phyloP scores from a whole-genome alignment of 202 grass and related monocot genomes.

The Carex arenaria region DNA sequence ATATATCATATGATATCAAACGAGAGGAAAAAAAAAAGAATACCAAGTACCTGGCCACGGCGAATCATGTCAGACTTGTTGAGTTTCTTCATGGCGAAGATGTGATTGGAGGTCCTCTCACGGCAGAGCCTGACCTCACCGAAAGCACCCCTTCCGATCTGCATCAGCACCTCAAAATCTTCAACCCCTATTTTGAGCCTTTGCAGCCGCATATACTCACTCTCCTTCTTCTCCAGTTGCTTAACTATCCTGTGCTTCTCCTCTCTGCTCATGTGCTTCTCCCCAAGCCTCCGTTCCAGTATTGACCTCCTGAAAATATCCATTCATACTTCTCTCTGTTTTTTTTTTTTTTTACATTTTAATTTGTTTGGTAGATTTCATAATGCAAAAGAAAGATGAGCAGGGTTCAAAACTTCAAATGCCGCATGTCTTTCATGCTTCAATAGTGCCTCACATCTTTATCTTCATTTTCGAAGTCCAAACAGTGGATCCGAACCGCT shows the following conservation, averaged over 20 bases:
- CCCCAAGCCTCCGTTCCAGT: conserved; percentile 36
- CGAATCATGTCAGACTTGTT: conserved; percentile 50
- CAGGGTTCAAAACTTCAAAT: too few species aligned
- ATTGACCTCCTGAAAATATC: conserved; percentile 25
- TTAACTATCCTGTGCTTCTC: conserved; percentile 41
- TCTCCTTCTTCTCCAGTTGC: conserved; percentile 48
- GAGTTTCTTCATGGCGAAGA: conserved; percentile 49
- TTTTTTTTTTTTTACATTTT: neutral
- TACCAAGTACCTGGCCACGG: conserved; percentile 31
- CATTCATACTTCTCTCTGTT: neutral
- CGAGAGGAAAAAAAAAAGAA: neutral
- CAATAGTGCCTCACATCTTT: too few species aligned
- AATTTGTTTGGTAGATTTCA: neutral
- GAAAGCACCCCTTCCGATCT: conserved; percentile 50
- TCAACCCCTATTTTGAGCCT: conserved; percentile 32
- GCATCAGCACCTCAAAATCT: conserved; percentile 39
- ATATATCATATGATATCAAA: neutral
- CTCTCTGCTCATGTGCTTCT: conserved; percentile 37
- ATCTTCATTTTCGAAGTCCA: too few species aligned
- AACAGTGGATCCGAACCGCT: too few species aligned
- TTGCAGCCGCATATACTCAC: conserved; percentile 47
- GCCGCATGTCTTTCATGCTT: too few species aligned
- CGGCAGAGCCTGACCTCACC: conserved; percentile 41
- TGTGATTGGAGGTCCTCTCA: conserved; percentile 35
- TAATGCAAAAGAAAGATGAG: neutral